Evolutionary conservation across 768 basidiomycete genomes (phyloP), one percentile per base, ranked within the genome.

Genomic region (Kwoniella sp.): DNA sequence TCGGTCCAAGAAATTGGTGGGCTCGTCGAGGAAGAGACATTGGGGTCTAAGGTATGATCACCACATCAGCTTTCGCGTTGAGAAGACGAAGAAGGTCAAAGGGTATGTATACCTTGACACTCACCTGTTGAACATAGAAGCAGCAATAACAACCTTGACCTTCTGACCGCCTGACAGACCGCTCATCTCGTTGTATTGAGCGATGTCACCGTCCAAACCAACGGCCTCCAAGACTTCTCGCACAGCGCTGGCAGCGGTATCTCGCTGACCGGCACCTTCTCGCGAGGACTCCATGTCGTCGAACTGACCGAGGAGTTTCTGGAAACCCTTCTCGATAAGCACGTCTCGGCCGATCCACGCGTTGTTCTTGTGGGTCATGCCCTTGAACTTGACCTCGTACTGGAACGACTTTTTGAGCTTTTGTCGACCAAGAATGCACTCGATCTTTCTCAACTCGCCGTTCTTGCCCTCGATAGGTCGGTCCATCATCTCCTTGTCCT

Each of bases 151-250:
- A 61, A 83, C 82, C 83, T 98, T 96, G 82, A 98, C 96, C 82
- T 98, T 97, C 80, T 98, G 94, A 65, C 93, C 94, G 80, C 95
- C 95, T 19, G 91, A 94, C 49, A 97, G 83, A 40, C 95, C 94
- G 36, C 87, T 86, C 76, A 97, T 93, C 82, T 98, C 94, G 76
- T 96, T 95, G 82, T 98, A 97, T 81, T 96, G 92, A 12, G 94
- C 94, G 64, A 97, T 97, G 82, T 97, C 92, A 47, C 94, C 94
- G 81, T 97, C 92, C 40, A 98, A 84, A 36, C 94, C 95, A 69
- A 98, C 91, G 70, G 93, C 93, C 80, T 96, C 92, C 50, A 98
- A 82, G 71, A 94, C 91, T 81, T 93, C 91, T 69, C 94, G 86
- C 51, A 97, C 90, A 51, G 90, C 82, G 71, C 87, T 85, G 17